A percentile compares a stretch with the other conserved stretches of the same genome.
phyloP scores from a whole-genome alignment of 2,329 filamentous ascomycete species.

The Ceratocystis diversiconidia region DNA sequence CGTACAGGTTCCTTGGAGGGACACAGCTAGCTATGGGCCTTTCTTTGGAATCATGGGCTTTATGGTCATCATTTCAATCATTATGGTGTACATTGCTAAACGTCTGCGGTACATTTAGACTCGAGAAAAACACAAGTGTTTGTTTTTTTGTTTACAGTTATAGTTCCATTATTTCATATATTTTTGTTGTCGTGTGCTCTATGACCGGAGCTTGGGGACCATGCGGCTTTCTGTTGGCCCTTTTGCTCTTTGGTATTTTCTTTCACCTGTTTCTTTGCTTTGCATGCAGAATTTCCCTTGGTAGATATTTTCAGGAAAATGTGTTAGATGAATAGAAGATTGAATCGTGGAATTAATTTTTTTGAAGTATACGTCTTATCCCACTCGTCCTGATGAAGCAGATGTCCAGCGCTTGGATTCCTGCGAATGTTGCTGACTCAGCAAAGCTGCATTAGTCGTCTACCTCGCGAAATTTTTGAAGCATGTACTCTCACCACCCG shows the following conservation, averaged over 20 bases:
- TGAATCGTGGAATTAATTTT: background rate
- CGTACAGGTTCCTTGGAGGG: constrained; percentile 53
- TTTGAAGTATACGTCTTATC: background rate
- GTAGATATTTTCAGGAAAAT: background rate
- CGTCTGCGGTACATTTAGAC: constrained; percentile 33
- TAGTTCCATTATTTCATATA: no score
- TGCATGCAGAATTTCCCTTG: background rate
- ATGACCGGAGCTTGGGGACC: background rate
- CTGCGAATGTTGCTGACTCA: constrained; percentile 3
- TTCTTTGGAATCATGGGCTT: constrained; percentile 39
- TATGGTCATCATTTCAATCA: constrained; percentile 39
- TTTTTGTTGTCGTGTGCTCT: background rate
- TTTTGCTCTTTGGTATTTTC: constrained; percentile 2
- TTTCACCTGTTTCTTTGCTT: background rate
- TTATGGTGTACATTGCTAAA: constrained; percentile 35
- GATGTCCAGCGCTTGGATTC: background rate
- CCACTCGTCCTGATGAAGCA: background rate
- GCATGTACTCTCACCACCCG: background rate
- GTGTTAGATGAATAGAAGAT: background rate
- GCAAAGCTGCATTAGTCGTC: background rate
- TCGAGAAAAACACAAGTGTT: background rate
- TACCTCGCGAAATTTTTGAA: constrained; percentile 5
- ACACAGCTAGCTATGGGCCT: constrained; percentile 37
- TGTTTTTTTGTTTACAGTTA: background rate
- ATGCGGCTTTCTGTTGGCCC: background rate